Evolutionary conservation across 495 filamentous ascomycete species (phyloP), one percentile per base, ranked within the genome.

Genomic region (Friedmanniomyces endolithicus): DNA sequence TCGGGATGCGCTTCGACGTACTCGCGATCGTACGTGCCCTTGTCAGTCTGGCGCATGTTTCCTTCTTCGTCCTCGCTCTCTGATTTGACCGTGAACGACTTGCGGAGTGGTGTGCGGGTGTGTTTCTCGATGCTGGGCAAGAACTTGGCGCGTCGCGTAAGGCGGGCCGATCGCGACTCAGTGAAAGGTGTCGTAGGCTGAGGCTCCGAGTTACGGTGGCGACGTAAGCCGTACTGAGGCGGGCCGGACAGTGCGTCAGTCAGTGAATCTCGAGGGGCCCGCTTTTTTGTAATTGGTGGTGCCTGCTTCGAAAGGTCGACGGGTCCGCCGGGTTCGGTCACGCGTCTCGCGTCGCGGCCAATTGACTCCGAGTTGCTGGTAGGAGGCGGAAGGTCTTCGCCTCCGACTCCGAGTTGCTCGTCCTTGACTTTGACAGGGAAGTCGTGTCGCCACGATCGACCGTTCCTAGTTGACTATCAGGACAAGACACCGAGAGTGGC

Each of bases 1-100:
- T 51, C 24, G 27, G 44, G 50, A 27, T 62, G 51, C 8, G 45
- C 50, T 0, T 55, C 45, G 7, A 58, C 55, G 33, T 58, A 55
- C 16, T 46, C 50, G 33, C 25, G 45, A 29, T 37, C 19, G 53
- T 39, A 61, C 9, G 58, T 61, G 17, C 16, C 37, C 37, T 41
- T 41, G 6, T 14, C 23, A 11, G 23, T 14, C 12, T 14, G 12
- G 3, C 14, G 3, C 37, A 41, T 41, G 14, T 41, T 14, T 4
- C 4, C 27, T 9, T 52, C 45, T 34, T 35, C 44, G 50, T 59
- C 27, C 8, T 52, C 50, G 50, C 50, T 52, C 33, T 52, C 50
- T 6, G 14, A 34, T 4, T 9, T 25, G 17, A 2, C 51, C n/a
- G n/a, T 31, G 19, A 7, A 37, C 1, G 8, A 12, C 20, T n/a